Percentiles rank a stretch among this genome's conserved stretches.
Conservation (phyloP, 352 stramenopile species). For the Globisporangium solare region DNA sequence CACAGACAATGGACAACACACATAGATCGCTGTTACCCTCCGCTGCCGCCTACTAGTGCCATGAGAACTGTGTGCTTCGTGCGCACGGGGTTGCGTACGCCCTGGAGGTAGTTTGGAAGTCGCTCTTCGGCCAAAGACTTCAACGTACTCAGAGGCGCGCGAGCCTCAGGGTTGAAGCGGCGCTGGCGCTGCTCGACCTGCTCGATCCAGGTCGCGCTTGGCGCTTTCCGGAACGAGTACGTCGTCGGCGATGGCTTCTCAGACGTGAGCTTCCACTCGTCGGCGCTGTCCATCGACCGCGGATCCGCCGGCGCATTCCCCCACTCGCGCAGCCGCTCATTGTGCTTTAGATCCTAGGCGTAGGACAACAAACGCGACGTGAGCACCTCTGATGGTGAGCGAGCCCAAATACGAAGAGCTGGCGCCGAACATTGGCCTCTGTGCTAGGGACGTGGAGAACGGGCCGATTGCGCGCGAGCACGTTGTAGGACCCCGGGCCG, state of each 20-base stretch:
- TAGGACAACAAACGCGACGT: background rate
- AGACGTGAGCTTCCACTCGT: constrained; percentile 59
- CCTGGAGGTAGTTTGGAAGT: constrained; percentile 49
- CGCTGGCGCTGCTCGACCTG: constrained; percentile 50
- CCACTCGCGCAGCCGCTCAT: constrained; percentile 47
- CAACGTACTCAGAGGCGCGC: constrained; percentile 1
- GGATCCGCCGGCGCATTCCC: constrained; percentile 25
- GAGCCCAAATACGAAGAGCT: too few species aligned
- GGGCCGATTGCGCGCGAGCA: constrained; percentile 13
- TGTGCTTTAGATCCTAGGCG: constrained; percentile 14
- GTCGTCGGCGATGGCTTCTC: constrained; percentile 51
- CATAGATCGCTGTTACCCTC: background rate
- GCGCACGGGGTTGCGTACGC: constrained; percentile 33
- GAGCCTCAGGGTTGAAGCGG: constrained; percentile 33
- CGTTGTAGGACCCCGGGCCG: constrained; percentile 57
- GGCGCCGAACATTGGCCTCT: constrained; percentile 3
- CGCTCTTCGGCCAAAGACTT: constrained; percentile 22
- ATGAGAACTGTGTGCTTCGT: constrained; percentile 15
- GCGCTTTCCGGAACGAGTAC: constrained; percentile 54
- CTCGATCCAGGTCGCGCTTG: constrained; percentile 60
- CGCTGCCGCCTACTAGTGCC: background rate
- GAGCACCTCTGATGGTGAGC: too few species aligned
- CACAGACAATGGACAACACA: too few species aligned
- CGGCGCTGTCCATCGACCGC: constrained; percentile 45
- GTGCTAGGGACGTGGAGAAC: constrained; percentile 5